Base-by-base conservation (phyloP, 257 asterid species). In the Capsicum chinense region DNA sequence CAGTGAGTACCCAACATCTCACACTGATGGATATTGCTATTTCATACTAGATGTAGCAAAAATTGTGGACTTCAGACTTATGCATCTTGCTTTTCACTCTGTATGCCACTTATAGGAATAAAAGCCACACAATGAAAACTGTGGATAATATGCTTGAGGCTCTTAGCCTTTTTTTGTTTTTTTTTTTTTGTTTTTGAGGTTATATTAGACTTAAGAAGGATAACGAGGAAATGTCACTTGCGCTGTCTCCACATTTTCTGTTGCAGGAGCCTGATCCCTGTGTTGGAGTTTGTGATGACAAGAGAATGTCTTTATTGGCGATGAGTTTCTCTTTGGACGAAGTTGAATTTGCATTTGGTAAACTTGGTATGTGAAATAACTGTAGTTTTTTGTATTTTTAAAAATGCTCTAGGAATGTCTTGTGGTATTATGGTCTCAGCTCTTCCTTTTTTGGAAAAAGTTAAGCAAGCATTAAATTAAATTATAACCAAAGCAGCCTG, bases 281-380 rank as follows among this genome's bases (percentile, higher is more conserved):
- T 66, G 78, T 67, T 87, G 87, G 87, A 83, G 83, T 68, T 56
- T 83, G 69, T 57, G 94, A 92, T 10, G 91, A 91, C 87, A 95
- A 97, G 86, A 90, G 86, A 56, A 67, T 87, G 73, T 81, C 92
- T 11, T 86, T 97, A 88, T 87, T 97, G 79, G 91, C 89, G 78
- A 97, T 97, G 99, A 94, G 92, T 84, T 95, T 97, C 92, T 86
- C 98, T 71, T 79, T 84, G 79, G 91, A 87, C 85, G 99, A 95
- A 88, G 94, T 93, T 83, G 87, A 88, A 79, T 91, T 89, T 89
- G 97, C 98, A 64, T 84, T 97, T 87, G 89, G 88, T 85, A 95
- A 88, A 90, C 95, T 92, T 90, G 99, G 99, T 97, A 88, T 11
- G 98, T 90, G 78, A 86, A 83, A 86, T 78, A 60, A 64, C 15